Evolutionary conservation across 768 basidiomycete genomes (phyloP).

Genomic region (Russula brevipes): DNA sequence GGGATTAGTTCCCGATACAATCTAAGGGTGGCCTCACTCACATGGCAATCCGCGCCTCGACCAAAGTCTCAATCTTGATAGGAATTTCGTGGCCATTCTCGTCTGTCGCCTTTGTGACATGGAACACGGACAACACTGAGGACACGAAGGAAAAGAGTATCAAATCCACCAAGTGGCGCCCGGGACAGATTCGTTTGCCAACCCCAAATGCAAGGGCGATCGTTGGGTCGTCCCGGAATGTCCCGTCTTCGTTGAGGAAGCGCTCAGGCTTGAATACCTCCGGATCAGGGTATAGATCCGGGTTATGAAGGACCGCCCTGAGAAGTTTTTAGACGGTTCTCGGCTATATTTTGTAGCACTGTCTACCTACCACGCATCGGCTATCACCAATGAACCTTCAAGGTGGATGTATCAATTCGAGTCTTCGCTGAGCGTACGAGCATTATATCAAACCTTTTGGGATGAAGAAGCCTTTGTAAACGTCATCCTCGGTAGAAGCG

Average conservation of each 20-base stretch:
- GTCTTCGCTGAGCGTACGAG: neutral
- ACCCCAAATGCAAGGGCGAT: slow-evolving; percentile 1
- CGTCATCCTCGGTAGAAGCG: neutral
- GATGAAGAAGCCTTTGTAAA: slow-evolving; percentile 1
- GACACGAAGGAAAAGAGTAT: no score
- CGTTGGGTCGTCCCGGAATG: neutral
- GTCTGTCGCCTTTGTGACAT: no score
- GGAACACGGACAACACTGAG: no score
- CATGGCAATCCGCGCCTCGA: no score
- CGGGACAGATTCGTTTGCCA: slow-evolving; percentile 17
- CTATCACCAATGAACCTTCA: slow-evolving; percentile 1
- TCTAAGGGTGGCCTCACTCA: no score
- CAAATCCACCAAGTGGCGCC: slow-evolving; percentile 11
- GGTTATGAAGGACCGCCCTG: slow-evolving; percentile 13
- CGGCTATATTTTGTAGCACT: neutral
- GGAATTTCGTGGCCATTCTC: no score
- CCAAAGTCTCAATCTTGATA: no score
- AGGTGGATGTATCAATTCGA: neutral
- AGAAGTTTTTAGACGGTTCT: neutral
- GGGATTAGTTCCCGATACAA: no score
- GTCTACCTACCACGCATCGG: slow-evolving; percentile 3
- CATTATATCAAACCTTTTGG: slow-evolving; percentile 7
- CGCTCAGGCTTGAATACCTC: slow-evolving; percentile 9
- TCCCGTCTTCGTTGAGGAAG: slow-evolving; percentile 4
- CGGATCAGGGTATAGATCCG: slow-evolving; percentile 9